Conservation (phyloP, 1,284 basidiomycete species). For the Farysia itapuensis region DNA sequence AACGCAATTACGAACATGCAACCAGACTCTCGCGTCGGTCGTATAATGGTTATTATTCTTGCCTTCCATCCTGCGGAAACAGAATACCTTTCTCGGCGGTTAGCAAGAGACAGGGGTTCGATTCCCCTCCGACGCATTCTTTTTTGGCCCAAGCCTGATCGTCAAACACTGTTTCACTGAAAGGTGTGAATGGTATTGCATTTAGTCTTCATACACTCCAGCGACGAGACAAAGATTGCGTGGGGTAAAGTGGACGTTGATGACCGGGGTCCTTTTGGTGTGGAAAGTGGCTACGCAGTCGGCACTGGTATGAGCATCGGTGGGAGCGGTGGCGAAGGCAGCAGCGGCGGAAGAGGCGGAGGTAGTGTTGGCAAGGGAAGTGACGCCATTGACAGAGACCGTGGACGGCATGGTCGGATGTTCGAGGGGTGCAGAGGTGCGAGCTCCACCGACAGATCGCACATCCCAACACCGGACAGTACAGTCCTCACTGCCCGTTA, state of each 20-base stretch:
- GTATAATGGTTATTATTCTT: slow-evolving; percentile 21
- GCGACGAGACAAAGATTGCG: slow-evolving; percentile 89
- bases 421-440: slow-evolving; percentile 7
- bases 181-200: not conserved
- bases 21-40: no score
- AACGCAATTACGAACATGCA: no score
- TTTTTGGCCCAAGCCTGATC: no score
- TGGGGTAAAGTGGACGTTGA: slow-evolving; percentile 88
- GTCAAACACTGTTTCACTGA: no score
- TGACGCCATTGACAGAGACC: not conserved
- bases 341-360: slow-evolving; percentile 5
- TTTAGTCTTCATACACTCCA: slow-evolving; percentile 63
- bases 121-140: slow-evolving; percentile 23
- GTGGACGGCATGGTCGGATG: slow-evolving; percentile 2
- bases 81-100: slow-evolving; percentile 1
- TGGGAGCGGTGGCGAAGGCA: slow-evolving; percentile 1
- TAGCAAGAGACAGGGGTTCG: slow-evolving; percentile 37
- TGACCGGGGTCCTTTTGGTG: slow-evolving; percentile 91
- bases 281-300: slow-evolving; percentile 88
- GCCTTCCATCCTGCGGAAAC: slow-evolving; percentile 11
- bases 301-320: slow-evolving; percentile 53
- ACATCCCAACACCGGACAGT: slow-evolving; percentile 97
- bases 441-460: slow-evolving; percentile 68
- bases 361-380: slow-evolving; percentile 1
- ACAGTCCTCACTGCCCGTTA: slow-evolving; percentile 87